Percentiles rank a stretch among this genome's conserved stretches.
Evolutionary conservation across 2,329 filamentous ascomycete species (phyloP).

Genomic region (Rhinocladiella similis): DNA sequence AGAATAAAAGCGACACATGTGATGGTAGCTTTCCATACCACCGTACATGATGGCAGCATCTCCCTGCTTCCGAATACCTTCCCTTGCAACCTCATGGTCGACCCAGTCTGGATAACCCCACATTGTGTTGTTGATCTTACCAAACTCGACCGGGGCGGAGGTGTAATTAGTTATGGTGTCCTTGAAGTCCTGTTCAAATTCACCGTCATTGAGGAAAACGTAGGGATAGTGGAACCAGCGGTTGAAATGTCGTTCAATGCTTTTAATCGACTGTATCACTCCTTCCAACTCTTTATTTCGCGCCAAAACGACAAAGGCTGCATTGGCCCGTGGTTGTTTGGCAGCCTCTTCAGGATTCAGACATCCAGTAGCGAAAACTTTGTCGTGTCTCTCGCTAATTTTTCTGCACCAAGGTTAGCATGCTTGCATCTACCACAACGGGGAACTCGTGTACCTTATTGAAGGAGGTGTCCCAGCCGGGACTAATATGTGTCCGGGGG

Average conservation of each 20-base stretch:
- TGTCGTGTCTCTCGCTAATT: conserved; percentile 97
- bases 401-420: conserved; percentile 57
- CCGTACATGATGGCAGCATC: conserved; percentile 99
- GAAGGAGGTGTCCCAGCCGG: conserved; percentile 83
- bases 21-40: conserved; percentile 96
- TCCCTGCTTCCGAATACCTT: conserved; percentile 94
- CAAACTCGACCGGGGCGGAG: conserved; percentile 85
- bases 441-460: conserved; percentile 67
- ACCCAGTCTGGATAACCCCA: conserved; percentile 99
- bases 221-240: conserved; percentile 98
- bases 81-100: conserved; percentile 87
- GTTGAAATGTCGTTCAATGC: conserved; percentile 98
- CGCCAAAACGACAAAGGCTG: conserved; percentile 91
- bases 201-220: conserved; percentile 95
- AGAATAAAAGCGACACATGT: conserved; percentile 99
- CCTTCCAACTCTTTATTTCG: conserved; percentile 95
- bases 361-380: conserved; percentile 91
- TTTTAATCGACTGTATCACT: conserved; percentile 95
- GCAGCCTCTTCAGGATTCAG: conserved; percentile 71
- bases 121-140: conserved; percentile 84
- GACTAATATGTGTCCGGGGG: conserved; percentile 78
- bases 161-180: conserved; percentile 86
- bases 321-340: conserved; percentile 80
- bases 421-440: conserved; percentile 12
- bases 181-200: conserved; percentile 94